Percentiles rank a stretch among this genome's conserved stretches.
phyloP scores from a whole-genome alignment of 495 filamentous ascomycete genomes.

The Penicillium tannophilum region DNA sequence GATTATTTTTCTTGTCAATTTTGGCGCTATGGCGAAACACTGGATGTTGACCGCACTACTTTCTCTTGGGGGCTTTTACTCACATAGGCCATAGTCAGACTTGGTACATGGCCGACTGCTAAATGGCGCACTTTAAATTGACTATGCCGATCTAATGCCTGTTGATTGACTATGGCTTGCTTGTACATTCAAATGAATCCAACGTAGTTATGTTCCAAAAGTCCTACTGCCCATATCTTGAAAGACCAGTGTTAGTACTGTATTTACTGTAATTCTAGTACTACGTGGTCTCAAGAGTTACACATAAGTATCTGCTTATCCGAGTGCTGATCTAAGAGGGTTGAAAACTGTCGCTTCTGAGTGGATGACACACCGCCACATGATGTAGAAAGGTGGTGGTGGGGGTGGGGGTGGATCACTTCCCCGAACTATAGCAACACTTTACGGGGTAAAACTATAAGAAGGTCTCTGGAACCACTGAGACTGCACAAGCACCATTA shows the following conservation, averaged over 20 bases:
- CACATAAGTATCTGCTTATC: neutral
- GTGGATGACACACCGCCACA: conserved; percentile 4
- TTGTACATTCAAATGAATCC: neutral
- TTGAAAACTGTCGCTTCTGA: neutral
- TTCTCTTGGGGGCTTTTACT: neutral
- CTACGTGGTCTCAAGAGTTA: neutral
- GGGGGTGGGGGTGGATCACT: conserved; percentile 29
- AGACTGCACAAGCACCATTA: no score
- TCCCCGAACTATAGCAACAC: neutral
- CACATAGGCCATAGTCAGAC: neutral
- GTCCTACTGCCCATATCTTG: neutral
- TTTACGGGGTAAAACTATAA: neutral
- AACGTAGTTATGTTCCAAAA: neutral
- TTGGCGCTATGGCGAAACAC: conserved; percentile 10
- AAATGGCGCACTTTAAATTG: neutral
- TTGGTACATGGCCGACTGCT: neutral
- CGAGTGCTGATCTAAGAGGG: neutral
- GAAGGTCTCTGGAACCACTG: neutral
- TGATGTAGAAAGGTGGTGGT: conserved; percentile 19
- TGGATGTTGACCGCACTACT: conserved; percentile 7
- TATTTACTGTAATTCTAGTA: no score
- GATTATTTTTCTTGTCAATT: neutral
- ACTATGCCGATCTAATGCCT: neutral
- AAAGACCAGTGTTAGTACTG: neutral
- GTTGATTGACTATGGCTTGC: neutral